Percentiles rank a stretch among this genome's conserved stretches.
Evolutionary conservation across 169 alveolate genomes (phyloP).

Genomic region (Plasmodium gonderi): DNA sequence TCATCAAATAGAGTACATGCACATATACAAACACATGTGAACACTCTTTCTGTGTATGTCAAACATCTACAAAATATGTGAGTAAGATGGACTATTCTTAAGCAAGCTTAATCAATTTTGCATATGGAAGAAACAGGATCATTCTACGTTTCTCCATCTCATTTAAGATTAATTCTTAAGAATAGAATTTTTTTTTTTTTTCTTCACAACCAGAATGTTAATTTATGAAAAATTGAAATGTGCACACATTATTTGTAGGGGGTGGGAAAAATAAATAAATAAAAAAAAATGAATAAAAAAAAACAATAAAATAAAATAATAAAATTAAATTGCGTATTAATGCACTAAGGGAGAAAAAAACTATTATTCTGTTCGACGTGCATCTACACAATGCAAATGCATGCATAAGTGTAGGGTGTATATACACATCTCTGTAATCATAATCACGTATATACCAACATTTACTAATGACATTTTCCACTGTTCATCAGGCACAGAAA

Average conservation of each 20-base stretch:
- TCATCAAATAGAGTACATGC: background rate
- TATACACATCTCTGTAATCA: background rate
- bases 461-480: background rate
- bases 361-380: too few species aligned
- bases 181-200: background rate
- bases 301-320: too few species aligned
- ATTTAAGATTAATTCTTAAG: too few species aligned
- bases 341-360: too few species aligned
- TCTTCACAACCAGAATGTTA: background rate
- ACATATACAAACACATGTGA: background rate
- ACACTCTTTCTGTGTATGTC: background rate
- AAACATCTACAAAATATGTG: background rate
- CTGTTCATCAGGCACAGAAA: background rate
- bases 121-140: background rate
- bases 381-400: too few species aligned
- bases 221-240: background rate
- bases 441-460: background rate
- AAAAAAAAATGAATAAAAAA: background rate
- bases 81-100: background rate
- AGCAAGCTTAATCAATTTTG: background rate
- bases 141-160: too few species aligned
- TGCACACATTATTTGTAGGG: background rate
- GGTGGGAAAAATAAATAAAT: background rate
- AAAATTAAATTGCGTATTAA: too few species aligned
- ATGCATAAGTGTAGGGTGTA: too few species aligned